phyloP scores from a whole-genome alignment of 495 filamentous ascomycete genomes.

The Astrothelium subdiscretum region DNA sequence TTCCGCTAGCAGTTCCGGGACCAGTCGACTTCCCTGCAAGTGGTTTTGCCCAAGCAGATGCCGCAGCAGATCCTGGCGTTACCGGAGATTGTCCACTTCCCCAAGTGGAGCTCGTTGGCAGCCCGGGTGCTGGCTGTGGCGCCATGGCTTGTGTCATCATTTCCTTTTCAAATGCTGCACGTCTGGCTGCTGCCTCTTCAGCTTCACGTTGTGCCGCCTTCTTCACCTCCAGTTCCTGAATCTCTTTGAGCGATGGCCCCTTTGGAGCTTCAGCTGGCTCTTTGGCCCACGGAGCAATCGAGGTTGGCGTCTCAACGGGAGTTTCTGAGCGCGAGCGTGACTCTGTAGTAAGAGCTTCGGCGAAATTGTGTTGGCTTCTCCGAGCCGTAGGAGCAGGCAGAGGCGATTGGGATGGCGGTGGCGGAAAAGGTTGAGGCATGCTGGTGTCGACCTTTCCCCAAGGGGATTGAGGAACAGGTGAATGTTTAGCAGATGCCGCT shows the following conservation, averaged over 20 bases:
- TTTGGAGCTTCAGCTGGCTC: constrained; percentile 66
- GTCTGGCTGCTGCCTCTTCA: constrained; percentile 65
- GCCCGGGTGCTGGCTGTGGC: constrained; percentile 49
- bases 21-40: constrained; percentile 45
- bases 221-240: constrained; percentile 88
- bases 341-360: constrained; percentile 63
- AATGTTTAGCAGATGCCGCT: constrained; percentile 56
- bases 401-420: constrained; percentile 61
- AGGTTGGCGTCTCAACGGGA: constrained; percentile 35
- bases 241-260: constrained; percentile 89
- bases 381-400: constrained; percentile 80
- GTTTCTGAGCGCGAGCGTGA: constrained; percentile 67
- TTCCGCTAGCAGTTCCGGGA: constrained; percentile 64
- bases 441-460: constrained; percentile 50
- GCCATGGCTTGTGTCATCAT: constrained; percentile 55
- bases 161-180: constrained; percentile 70
- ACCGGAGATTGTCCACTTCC: constrained; percentile 52
- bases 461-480: constrained; percentile 44
- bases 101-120: constrained; percentile 88
- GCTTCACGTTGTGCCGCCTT: constrained; percentile 89
- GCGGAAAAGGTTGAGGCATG: constrained; percentile 70
- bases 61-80: constrained; percentile 38
- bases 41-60: constrained; percentile 55
- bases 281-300: constrained; percentile 86
- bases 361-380: constrained; percentile 69